Evolutionary conservation across 202 grass and related monocot species (phyloP).

Genomic region (Setaria viridis): DNA sequence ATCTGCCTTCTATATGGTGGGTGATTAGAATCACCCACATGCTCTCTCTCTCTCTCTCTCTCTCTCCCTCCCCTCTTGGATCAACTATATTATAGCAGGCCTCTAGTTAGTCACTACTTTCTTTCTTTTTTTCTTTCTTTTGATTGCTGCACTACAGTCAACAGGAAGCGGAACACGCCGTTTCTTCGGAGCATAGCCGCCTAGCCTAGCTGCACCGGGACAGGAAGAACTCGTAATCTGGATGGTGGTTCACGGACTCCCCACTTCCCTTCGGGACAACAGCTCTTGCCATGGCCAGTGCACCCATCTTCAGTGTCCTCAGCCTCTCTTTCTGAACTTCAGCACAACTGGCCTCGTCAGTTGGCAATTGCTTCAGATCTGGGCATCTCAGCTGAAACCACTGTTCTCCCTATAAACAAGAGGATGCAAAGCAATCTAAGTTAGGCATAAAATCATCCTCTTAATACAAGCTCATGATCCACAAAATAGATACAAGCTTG

Average conservation of each 20-base stretch:
- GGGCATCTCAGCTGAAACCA: slow-evolving; percentile 67
- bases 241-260: slow-evolving; percentile 66
- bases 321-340: slow-evolving; percentile 67
- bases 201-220: slow-evolving; percentile 57
- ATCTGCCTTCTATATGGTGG: not conserved
- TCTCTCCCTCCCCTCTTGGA: not conserved
- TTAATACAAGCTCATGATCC: not conserved
- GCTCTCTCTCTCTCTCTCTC: not conserved
- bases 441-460: not conserved
- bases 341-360: slow-evolving; percentile 19
- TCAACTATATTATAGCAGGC: slow-evolving; percentile 39
- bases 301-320: slow-evolving; percentile 60
- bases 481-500: not conserved
- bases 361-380: slow-evolving; percentile 26
- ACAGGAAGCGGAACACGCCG: not conserved
- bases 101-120: slow-evolving; percentile 43
- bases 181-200: slow-evolving; percentile 15
- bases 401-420: slow-evolving; percentile 65
- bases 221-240: slow-evolving; percentile 79
- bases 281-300: slow-evolving; percentile 60
- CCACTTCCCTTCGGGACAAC: slow-evolving; percentile 47
- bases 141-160: slow-evolving; percentile 23
- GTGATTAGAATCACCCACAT: not conserved
- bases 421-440: not conserved
- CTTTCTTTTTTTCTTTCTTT: not conserved